Percentiles rank a stretch among this genome's conserved stretches.
Evolutionary conservation across 805 yeast species (phyloP).

Genomic region (Vanderwaltozyma verrucispora): DNA sequence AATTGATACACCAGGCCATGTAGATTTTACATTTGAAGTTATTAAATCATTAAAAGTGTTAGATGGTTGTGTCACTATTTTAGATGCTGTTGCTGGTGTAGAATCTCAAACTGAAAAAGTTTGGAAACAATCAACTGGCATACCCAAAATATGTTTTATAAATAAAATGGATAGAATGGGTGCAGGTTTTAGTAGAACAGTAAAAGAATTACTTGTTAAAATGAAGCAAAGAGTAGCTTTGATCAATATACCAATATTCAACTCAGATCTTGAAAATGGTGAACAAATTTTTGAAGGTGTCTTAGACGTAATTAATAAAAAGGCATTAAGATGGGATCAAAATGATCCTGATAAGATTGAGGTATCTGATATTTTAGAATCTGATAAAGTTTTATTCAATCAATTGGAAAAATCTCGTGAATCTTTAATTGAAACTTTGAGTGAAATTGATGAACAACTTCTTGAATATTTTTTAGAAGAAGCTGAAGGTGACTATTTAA

Average conservation of each 20-base stretch:
- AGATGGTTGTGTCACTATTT: constrained; percentile 87
- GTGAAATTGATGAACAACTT: constrained; percentile 71
- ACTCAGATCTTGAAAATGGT: constrained; percentile 24
- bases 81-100: constrained; percentile 96
- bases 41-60: constrained; percentile 78
- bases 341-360: constrained; percentile 17
- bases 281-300: constrained; percentile 41
- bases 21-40: constrained; percentile 94
- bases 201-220: constrained; percentile 68
- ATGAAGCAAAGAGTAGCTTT: constrained; percentile 64
- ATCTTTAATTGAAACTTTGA: constrained; percentile 71
- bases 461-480: constrained; percentile 68
- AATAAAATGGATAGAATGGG: constrained; percentile 97
- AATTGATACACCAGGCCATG: constrained; percentile 97
- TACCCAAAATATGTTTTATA: constrained; percentile 73
- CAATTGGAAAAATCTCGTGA: constrained; percentile 52
- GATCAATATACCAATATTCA: constrained; percentile 70
- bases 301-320: constrained; percentile 46
- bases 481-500: constrained; percentile 54
- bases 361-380: constrained; percentile 46
- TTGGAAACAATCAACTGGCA: constrained; percentile 75
- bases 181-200: constrained; percentile 88
- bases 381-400: constrained; percentile 29
- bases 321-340: constrained; percentile 38
- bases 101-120: constrained; percentile 98